Base-by-base conservation (phyloP, 495 filamentous ascomycete genomes). In the Echria macrotheca region DNA sequence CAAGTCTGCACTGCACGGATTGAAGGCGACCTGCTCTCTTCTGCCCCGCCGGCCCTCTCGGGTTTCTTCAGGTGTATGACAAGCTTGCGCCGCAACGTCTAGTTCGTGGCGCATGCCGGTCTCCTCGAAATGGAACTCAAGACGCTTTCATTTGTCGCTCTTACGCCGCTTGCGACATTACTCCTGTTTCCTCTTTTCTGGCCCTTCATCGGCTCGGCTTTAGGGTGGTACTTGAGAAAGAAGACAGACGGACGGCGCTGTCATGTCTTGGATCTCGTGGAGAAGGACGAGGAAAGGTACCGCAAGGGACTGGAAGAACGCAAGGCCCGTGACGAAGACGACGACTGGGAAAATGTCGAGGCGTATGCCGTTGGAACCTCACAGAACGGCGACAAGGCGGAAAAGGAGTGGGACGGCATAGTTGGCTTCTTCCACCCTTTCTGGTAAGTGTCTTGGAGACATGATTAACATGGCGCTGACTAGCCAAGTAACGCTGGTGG, bases 351-450 rank as follows among this genome's bases (percentile, higher is more conserved):
- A 65, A 84, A 82, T 60, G 78, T 89, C 17, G 83, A 87, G 43
- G 69, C 70, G 36, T 70, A 77, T 52, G 66, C 67, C 21, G 62
- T 68, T 6, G 77, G 75, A 29, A 70, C 70, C 33, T 72, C 74
- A 5, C 65, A 68, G 25, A 81, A 80, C 53, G 75, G 78, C 19
- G 73, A 67, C 57, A 74, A 72, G 53, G 68, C 55, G n/a, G 65
- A 66, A 46, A 56, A 72, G 62, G 80, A 86, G 10, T 95, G 86
- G 86, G 72, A 83, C 53, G 90, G 90, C 4, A 70, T 96, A 23
- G 80, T 96, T 31, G 93, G 91, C 14, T 97, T 98, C 78, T 95
- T 98, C 60, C 93, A 98, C 63, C 93, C 93, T 8, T 96, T 95
- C 67, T 95, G 89, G 86, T 89, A 68, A 45, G 77, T 61, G n/a